phyloP scores from a whole-genome alignment of 139 green algal genomes.

The Edaphochlamys debaryana region DNA sequence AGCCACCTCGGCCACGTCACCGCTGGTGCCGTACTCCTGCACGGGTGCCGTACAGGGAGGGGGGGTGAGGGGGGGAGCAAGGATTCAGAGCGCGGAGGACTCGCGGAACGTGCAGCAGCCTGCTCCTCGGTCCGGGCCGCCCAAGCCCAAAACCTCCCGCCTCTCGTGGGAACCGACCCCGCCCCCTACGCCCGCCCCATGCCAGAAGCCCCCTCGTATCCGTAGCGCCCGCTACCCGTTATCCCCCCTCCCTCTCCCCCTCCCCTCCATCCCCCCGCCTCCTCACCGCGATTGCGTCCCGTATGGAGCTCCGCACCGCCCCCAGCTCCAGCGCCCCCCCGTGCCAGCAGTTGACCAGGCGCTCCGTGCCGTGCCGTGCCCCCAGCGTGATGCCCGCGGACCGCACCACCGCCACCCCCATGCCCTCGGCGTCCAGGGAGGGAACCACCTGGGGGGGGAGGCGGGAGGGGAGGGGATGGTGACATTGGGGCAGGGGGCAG shows the following conservation, averaged over 20 bases:
- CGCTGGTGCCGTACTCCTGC: conserved; percentile 42
- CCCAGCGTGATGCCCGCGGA: conserved; percentile 68
- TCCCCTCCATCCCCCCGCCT: too few relatives aligned
- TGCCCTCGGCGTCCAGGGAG: conserved; percentile 61
- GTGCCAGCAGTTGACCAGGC: conserved; percentile 85
- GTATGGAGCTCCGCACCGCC: conserved; percentile 51
- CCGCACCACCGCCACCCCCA: conserved; percentile 64
- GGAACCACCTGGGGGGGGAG: conserved; percentile 59
- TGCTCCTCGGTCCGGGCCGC: not conserved
- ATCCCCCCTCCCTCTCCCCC: too few relatives aligned
- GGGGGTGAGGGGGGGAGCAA: too few relatives aligned
- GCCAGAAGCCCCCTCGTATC: too few relatives aligned
- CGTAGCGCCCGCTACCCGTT: too few relatives aligned
- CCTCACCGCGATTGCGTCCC: conserved; percentile 6
- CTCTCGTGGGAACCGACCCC: too few relatives aligned
- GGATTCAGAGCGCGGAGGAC: too few relatives aligned
- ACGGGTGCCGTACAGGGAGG: conserved; percentile 45
- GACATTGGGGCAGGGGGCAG: too few relatives aligned
- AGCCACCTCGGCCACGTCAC: conserved; percentile 70
- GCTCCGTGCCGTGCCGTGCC: conserved; percentile 82
- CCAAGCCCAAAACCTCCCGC: too few relatives aligned
- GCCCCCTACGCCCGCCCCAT: too few relatives aligned
- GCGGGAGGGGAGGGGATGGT: too few relatives aligned
- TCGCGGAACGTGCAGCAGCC: too few relatives aligned
- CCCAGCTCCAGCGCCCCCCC: conserved; percentile 65